Percentiles rank a stretch among this genome's conserved stretches.
Evolutionary conservation across 176 grass and related monocot species (phyloP).

Genomic region (Poa pratensis): DNA sequence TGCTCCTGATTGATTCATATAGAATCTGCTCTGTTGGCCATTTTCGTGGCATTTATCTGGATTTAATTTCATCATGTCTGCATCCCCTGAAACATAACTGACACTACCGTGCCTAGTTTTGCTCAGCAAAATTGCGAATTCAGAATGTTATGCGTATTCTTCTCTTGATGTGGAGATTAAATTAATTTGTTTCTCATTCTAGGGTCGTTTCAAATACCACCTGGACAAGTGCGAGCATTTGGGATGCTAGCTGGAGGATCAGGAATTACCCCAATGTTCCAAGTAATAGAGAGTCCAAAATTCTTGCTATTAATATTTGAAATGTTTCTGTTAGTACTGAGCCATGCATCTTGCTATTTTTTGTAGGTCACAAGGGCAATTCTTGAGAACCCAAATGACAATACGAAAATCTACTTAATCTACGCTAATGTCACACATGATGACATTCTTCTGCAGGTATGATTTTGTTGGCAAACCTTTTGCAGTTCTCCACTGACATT

Average conservation of each 20-base stretch:
- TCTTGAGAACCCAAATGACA: slow-evolving; percentile 84
- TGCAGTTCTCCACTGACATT: slow-evolving; percentile 1
- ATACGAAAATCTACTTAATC: slow-evolving; percentile 76
- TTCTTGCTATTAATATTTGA: background rate
- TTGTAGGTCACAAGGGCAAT: slow-evolving; percentile 80
- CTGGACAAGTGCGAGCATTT: slow-evolving; percentile 90
- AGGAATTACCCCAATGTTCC: slow-evolving; percentile 97
- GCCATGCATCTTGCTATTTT: slow-evolving; percentile 20
- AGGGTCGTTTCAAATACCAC: slow-evolving; percentile 91
- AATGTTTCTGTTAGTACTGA: slow-evolving; percentile 20
- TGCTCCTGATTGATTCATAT: slow-evolving; percentile 23
- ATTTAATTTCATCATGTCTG: background rate
- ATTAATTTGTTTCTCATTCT: slow-evolving; percentile 11
- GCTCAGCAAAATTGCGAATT: background rate
- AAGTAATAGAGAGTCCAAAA: slow-evolving; percentile 61
- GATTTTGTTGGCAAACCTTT: slow-evolving; percentile 13
- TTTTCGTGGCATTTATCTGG: background rate
- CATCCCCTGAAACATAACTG: slow-evolving; percentile 2
- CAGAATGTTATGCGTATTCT: background rate
- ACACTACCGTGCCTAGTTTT: background rate
- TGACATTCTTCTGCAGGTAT: slow-evolving; percentile 90
- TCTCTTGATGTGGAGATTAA: background rate
- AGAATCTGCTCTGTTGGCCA: background rate
- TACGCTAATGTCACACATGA: slow-evolving; percentile 88
- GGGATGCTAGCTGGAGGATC: slow-evolving; percentile 97